Evolutionary conservation across 2,329 filamentous ascomycete species (phyloP).

Genomic region (Coccinonectria pachysandricola): DNA sequence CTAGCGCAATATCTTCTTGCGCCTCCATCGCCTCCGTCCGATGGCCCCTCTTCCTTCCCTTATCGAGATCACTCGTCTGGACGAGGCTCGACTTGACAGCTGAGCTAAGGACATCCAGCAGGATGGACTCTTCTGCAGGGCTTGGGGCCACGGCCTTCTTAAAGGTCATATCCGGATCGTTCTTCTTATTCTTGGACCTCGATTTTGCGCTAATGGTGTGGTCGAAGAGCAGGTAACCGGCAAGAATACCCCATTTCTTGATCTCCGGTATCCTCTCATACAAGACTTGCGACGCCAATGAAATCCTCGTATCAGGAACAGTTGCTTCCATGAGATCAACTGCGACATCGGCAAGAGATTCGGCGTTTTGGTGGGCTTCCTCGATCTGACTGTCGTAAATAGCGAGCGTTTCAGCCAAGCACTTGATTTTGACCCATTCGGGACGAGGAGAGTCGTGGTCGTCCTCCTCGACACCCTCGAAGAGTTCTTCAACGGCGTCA

Average conservation of each 20-base stretch:
- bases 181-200: constrained; percentile 39
- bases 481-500: constrained; percentile 60
- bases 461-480: constrained; percentile 62
- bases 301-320: constrained; percentile 69
- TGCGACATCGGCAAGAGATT: constrained; percentile 37
- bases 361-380: constrained; percentile 39
- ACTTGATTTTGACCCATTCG: constrained; percentile 89
- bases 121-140: constrained; percentile 68
- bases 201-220: constrained; percentile 58
- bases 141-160: constrained; percentile 64
- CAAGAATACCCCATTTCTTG: constrained; percentile 76
- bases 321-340: constrained; percentile 50
- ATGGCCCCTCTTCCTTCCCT: constrained; percentile 44
- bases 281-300: constrained; percentile 74
- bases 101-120: constrained; percentile 79
- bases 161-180: constrained; percentile 48
- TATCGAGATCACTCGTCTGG: constrained; percentile 55
- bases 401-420: constrained; percentile 71
- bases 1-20: constrained; percentile 68
- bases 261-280: constrained; percentile 76
- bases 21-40: constrained; percentile 57
- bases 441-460: constrained; percentile 66
- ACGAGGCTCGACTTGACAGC: constrained; percentile 66
- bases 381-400: constrained; percentile 66
- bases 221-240: constrained; percentile 86